Evolutionary conservation across 2,329 filamentous ascomycete genomes (phyloP), one percentile per base, ranked within the genome.

Genomic region (Penicillium sp.): DNA sequence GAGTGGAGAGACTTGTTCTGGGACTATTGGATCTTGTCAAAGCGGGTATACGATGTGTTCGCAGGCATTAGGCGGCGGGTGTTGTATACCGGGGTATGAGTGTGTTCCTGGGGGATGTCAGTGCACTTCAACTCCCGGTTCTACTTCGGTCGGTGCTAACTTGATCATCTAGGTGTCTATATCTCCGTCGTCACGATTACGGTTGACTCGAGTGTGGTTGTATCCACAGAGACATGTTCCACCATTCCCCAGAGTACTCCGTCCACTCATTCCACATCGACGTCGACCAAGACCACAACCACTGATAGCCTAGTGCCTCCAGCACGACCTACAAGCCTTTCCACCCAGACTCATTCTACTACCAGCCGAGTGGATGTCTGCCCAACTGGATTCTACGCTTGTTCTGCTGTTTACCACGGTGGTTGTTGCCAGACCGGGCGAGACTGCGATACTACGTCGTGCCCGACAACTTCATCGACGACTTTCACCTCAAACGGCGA

Each of bases 351-450:
- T 10, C 63, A 73, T 42, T 49, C 50, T 14, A 56, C 52, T 10
- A 58, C 60, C 34, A 52, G 59, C 39, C 62, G 56, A 4, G 56
- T 61, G 13, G 68, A 66, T 7, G 61, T 77, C 58, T 97, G 91
- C 59, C 91, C 91, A 0, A 90, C 85, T 0, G 90, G 90, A 2
- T 97, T 90, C 74, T 97, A 97, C 68, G 85, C 88, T 41, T 97
- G 91, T 68, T 80, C 84, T 2, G 91, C 91, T 1, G 82, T 83
- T 49, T 88, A 90, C 49, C 74, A 78, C 1, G 89, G 87, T 11
- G 89, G 89, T 16, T 97, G 91, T 72, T 97, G 91, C 70, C 86
- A 86, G 47, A 89, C 88, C 0, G 90, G 89, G 1, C 81, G 90
- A 16, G 80, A 95, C 69, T 97, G 91, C 69, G 80, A 85, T 49